Percentiles rank a stretch among this genome's conserved stretches.
phyloP scores from a whole-genome alignment of 2,329 filamentous ascomycete genomes.

The Scorias spongiosa region DNA sequence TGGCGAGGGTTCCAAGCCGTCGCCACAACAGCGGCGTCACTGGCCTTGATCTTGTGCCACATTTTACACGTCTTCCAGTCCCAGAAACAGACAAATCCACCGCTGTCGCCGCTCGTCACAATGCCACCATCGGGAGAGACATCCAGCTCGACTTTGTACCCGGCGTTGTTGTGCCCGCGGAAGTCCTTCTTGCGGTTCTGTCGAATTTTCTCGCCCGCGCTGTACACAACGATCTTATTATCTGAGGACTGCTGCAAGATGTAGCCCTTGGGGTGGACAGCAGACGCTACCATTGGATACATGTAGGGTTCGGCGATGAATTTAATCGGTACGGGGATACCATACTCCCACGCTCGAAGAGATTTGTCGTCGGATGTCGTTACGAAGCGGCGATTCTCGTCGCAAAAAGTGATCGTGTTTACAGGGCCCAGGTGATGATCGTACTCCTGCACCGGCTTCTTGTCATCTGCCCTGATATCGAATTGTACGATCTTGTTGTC shows the following conservation, averaged over 20 bases:
- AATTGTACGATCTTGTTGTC: conserved; percentile 99
- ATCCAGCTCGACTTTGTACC: conserved; percentile 78
- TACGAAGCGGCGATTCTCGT: conserved; percentile 89
- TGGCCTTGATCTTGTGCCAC: conserved; percentile 88
- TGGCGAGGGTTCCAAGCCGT: conserved; percentile 97
- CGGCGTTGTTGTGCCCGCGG: conserved; percentile 88
- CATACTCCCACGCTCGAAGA: conserved; percentile 93
- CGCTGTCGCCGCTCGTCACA: conserved; percentile 71
- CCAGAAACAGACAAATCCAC: conserved; percentile 88
- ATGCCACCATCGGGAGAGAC: conserved; percentile 88
- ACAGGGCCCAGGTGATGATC: conserved; percentile 95
- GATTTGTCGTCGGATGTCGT: conserved; percentile 96
- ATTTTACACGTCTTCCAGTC: conserved; percentile 99
- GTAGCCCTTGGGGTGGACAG: conserved; percentile 81
- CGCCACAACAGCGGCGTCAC: conserved; percentile 68
- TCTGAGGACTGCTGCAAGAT: conserved; percentile 86
- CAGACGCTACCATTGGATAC: conserved; percentile 83
- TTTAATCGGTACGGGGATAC: conserved; percentile 95
- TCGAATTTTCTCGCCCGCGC: conserved; percentile 84
- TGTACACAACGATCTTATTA: conserved; percentile 95
- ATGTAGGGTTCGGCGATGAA: conserved; percentile 96
- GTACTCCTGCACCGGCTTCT: conserved; percentile 80
- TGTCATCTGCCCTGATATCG: conserved; percentile 49
- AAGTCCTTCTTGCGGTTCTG: conserved; percentile 97
- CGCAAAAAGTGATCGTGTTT: conserved; percentile 94